Evolutionary conservation across 192 early-diverging fungal species (phyloP).

Genomic region (Phlyctochytrium bullatum): DNA sequence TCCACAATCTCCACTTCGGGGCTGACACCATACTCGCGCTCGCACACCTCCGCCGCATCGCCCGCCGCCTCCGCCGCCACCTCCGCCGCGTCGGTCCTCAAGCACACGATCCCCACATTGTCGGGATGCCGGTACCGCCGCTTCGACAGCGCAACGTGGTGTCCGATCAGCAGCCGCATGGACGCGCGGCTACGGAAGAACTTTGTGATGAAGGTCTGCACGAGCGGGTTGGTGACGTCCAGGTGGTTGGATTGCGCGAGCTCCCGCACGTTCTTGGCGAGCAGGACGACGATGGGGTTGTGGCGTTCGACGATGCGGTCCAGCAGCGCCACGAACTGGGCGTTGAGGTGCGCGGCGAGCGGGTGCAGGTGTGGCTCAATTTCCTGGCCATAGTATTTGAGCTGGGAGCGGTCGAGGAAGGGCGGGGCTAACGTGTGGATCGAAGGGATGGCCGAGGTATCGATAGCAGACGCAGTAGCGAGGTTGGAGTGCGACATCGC

Average conservation of each 20-base stretch:
- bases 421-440: not conserved
- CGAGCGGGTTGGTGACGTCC: constrained; percentile 21
- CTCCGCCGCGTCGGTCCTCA: constrained; percentile 72
- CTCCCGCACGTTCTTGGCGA: constrained; percentile 76
- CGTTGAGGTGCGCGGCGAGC: not conserved
- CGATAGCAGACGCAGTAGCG: not conserved
- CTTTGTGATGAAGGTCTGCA: constrained; percentile 76
- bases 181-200: constrained; percentile 86
- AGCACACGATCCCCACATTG: constrained; percentile 93
- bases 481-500: not conserved
- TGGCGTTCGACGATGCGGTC: constrained; percentile 76
- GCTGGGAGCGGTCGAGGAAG: not conserved
- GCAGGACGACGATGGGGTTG: constrained; percentile 74
- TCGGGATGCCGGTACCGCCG: constrained; percentile 49
- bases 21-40: constrained; percentile 80
- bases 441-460: not conserved
- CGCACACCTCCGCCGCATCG: constrained; percentile 86
- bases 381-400: not conserved
- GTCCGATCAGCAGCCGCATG: constrained; percentile 78
- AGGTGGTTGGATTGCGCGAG: constrained; percentile 24
- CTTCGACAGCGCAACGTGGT: constrained; percentile 27
- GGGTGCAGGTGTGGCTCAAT: not conserved
- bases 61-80: constrained; percentile 83
- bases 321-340: constrained; percentile 67
- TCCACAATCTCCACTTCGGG: constrained; percentile 60